Evolutionary conservation across 2,329 filamentous ascomycete genomes (phyloP), one percentile per base, ranked within the genome.

Genomic region (Phaeosphaeriaceae sp.): DNA sequence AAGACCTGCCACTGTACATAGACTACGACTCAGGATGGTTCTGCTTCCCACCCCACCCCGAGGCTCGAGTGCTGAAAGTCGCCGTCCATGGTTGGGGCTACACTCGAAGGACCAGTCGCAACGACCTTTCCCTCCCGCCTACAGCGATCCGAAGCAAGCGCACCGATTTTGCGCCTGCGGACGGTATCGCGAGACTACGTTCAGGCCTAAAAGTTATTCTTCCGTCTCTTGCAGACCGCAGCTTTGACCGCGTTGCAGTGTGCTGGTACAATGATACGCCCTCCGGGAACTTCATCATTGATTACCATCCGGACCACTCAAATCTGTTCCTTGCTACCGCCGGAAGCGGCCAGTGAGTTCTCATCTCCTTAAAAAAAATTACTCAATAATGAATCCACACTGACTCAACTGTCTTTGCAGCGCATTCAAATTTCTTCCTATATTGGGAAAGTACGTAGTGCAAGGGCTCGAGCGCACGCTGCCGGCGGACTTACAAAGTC

Each of bases 251-350:
- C 44, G 87, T 84, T 2, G 78, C 86, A 18, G 74, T 90, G 44
- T 91, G 88, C 75, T 91, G 88, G 88, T 91, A 91, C 68, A 85
- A 84, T 4, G 88, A 91, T 74, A 91, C 88, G 60, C 79, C 83
- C 6, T 84, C 83, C 15, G 87, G 83, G 17, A 85, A 91, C 66
- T 91, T 89, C 75, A 78, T 91, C 46, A 79, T 90, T 52, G 83
- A 86, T 63, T 85, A 86, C 70, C 87, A 90, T 62, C 87, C 88
- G 0, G 73, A 77, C 13, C 83, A 83, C 71, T 67, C 78, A 48
- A 79, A 80, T 12, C 71, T 87, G 3, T 87, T 87, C 61, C 61
- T 87, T 18, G 83, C 83, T 0, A 86, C 83, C 0, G 85, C 83
- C 3, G 85, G 84, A 44, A 86, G 83, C 55, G 84, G 85, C 3